These are phyloP conservation scores for Penicillium egyptiacum DNA, from an alignment of 495 filamentous ascomycete genomes.

Conservation along the genomic window DNA sequence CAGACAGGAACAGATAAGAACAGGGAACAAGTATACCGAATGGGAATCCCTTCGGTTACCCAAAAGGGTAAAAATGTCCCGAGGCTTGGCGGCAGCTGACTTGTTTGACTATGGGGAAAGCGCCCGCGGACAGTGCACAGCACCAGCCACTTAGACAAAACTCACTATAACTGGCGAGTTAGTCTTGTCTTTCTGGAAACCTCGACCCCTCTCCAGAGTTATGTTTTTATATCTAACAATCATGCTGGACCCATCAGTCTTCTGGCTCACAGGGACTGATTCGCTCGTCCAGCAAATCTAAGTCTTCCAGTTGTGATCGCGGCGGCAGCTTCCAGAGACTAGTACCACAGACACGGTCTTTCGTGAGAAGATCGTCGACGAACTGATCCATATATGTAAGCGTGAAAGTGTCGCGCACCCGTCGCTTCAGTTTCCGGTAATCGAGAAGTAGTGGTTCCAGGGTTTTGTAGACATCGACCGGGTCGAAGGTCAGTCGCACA, in stretches of 20 bases:
- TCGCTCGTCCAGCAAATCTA: conserved; percentile 82
- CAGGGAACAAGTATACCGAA: conserved; percentile 33
- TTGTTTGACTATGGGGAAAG: background rate
- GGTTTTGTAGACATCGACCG: conserved; percentile 73
- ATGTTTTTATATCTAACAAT: background rate
- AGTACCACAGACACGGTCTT: conserved; percentile 87
- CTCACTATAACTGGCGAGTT: background rate
- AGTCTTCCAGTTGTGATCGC: conserved; percentile 80
- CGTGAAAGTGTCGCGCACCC: conserved; percentile 65
- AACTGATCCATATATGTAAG: conserved; percentile 91
- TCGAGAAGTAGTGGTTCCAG: conserved; percentile 86
- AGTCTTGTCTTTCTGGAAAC: background rate
- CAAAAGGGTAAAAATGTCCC: conserved; percentile 42
- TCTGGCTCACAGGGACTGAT: conserved; percentile 55
- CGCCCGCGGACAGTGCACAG: conserved; percentile 1
- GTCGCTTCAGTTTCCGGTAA: conserved; percentile 74
- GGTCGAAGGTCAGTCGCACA: conserved; percentile 80
- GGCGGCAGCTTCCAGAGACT: conserved; percentile 89
- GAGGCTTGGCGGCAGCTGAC: conserved; percentile 14
- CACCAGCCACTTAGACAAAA: background rate
- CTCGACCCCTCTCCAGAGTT: background rate
- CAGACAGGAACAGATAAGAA: conserved; percentile 14
- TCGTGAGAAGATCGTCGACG: conserved; percentile 85
- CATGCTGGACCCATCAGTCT: background rate
- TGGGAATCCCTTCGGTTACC: conserved; percentile 29